Evolutionary conservation across 179 eudicot genomes (phyloP).

Genomic region (Gypsophila paniculata): DNA sequence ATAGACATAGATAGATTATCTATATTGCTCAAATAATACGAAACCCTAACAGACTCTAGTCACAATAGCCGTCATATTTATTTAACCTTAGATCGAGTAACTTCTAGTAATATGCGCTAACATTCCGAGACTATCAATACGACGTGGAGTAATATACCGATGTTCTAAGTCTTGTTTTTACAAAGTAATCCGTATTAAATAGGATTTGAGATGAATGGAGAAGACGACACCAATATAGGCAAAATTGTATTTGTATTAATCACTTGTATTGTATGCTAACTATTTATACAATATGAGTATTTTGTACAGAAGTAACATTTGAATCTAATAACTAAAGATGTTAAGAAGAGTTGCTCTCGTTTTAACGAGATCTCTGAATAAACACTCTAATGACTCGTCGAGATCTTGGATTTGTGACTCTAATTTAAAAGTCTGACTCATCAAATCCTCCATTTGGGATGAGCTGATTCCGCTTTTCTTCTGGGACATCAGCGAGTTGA

Average conservation of each 20-base stretch:
- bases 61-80: no score
- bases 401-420: conserved; percentile 37
- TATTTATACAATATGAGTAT: conserved; percentile 17
- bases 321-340: conserved; percentile 30
- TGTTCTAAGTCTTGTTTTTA: not conserved
- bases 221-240: not conserved
- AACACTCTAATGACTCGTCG: conserved; percentile 10
- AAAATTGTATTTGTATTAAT: conserved; percentile 14
- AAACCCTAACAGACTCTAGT: no score
- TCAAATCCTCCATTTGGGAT: conserved; percentile 11
- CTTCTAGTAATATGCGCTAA: no score
- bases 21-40: no score
- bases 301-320: not conserved
- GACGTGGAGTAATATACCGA: not conserved
- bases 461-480: conserved; percentile 13
- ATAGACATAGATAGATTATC: no score
- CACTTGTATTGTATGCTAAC: not conserved
- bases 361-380: conserved; percentile 32
- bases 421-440: conserved; percentile 20
- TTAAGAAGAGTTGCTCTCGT: conserved; percentile 48
- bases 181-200: not conserved
- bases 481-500: conserved; percentile 7
- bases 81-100: no score
- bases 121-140: no score
- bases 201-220: not conserved